phyloP scores from a whole-genome alignment of 768 basidiomycete genomes.

The Suillus weaverae region DNA sequence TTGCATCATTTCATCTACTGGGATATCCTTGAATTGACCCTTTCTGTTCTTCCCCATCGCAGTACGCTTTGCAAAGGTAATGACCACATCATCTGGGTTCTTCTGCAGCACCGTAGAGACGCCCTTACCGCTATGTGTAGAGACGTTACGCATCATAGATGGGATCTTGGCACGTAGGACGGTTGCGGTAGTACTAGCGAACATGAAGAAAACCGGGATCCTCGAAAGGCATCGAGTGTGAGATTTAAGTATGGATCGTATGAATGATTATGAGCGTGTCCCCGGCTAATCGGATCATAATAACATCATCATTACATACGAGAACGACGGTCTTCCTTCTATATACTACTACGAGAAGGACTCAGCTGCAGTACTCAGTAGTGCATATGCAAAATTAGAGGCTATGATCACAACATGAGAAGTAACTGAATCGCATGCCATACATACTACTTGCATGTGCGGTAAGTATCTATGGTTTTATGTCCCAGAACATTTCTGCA shows the following conservation, averaged over 20 bases:
- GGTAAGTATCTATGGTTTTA: not conserved
- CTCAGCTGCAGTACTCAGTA: not conserved
- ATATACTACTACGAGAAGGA: too few relatives aligned
- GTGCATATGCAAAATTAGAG: not conserved
- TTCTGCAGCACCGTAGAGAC: conserved; percentile 60
- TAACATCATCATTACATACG: not conserved
- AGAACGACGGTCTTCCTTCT: not conserved
- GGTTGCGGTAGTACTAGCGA: conserved; percentile 5
- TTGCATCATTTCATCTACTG: conserved; percentile 84
- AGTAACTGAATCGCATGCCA: not conserved
- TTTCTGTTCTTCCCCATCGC: conserved; percentile 87
- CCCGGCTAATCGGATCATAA: not conserved
- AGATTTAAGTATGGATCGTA: not conserved
- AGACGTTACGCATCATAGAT: conserved; percentile 26
- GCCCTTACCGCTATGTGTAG: conserved; percentile 40
- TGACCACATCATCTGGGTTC: conserved; percentile 82
- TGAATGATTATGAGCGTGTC: not conserved
- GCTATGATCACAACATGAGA: not conserved
- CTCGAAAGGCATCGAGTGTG: not conserved
- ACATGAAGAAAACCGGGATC: conserved; percentile 19
- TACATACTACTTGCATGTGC: not conserved
- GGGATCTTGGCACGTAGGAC: conserved; percentile 15
- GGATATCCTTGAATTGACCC: conserved; percentile 86
- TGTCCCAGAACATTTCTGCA: not conserved
- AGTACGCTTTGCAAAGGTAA: conserved; percentile 88